These are phyloP conservation scores for Sequoiadendron giganteum DNA, from an alignment of 75 land plant species.

Conservation along the genomic window DNA sequence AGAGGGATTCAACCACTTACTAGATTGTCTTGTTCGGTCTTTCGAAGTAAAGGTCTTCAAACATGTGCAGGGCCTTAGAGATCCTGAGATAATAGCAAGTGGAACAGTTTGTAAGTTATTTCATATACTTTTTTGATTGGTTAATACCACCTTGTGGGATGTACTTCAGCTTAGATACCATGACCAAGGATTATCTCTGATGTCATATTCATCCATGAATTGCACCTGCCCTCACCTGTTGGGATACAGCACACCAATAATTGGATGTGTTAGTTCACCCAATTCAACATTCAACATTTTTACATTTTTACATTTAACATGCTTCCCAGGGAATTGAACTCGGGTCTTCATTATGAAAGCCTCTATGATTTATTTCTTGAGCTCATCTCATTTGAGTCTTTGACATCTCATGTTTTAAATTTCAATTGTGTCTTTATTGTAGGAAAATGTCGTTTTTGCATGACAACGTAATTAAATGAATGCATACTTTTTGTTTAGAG, in stretches of 20 bases:
- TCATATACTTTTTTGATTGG: neutral
- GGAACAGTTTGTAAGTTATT: conserved; percentile 74
- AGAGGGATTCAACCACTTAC: conserved; percentile 65
- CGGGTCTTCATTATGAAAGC: too few relatives aligned
- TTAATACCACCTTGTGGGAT: too few relatives aligned
- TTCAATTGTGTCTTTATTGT: neutral
- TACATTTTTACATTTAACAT: too few relatives aligned
- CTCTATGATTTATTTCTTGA: too few relatives aligned
- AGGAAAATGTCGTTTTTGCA: neutral
- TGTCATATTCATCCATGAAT: neutral
- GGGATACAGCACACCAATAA: too few relatives aligned
- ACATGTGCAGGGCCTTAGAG: conserved; percentile 54
- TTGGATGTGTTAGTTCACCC: too few relatives aligned
- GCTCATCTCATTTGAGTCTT: too few relatives aligned
- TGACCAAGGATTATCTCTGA: too few relatives aligned
- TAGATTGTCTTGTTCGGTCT: conserved; percentile 57
- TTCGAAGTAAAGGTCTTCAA: conserved; percentile 56
- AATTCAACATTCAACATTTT: too few relatives aligned
- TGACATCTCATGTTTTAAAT: neutral
- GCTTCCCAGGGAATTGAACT: too few relatives aligned
- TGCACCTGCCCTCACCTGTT: neutral
- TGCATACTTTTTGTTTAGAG: neutral
- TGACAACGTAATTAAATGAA: neutral
- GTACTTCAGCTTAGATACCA: too few relatives aligned
- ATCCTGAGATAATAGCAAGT: conserved; percentile 75